These are phyloP conservation scores for Neonectria sp. DNA, from an alignment of 2,329 filamentous ascomycete species.

Conservation along the genomic window DNA sequence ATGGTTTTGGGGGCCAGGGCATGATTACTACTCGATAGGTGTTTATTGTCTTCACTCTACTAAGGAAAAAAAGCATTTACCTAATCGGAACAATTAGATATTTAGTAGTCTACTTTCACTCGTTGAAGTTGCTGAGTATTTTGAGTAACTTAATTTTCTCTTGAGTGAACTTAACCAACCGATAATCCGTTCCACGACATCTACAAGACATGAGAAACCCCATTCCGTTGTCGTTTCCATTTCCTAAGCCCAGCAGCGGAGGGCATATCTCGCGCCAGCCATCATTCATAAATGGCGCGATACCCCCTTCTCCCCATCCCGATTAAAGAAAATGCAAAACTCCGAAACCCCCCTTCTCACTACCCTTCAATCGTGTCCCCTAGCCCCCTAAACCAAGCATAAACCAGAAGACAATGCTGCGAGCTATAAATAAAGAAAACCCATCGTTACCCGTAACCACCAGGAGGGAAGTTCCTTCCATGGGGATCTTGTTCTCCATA, in stretches of 20 bases:
- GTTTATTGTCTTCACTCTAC: constrained; percentile 6
- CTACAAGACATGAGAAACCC: constrained; percentile 25
- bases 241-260: neutral
- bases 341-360: constrained; percentile 13
- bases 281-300: neutral
- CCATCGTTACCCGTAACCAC: neutral
- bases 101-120: neutral
- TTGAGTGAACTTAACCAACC: constrained; percentile 16
- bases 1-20: constrained; percentile 2
- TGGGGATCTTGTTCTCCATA: constrained; percentile 13
- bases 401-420: neutral
- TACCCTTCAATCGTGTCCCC: constrained; percentile 12
- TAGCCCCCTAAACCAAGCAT: constrained; percentile 6
- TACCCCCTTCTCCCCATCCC: neutral
- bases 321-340: constrained; percentile 6
- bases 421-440: constrained; percentile 6
- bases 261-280: neutral
- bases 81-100: constrained; percentile 1
- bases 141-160: constrained; percentile 12
- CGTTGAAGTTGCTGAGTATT: neutral
- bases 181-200: constrained; percentile 25
- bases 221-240: neutral
- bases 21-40: neutral
- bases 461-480: neutral
- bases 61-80: neutral